Conservation (phyloP, 257 asterid genomes). For the Nicotiana obtusifolia region DNA sequence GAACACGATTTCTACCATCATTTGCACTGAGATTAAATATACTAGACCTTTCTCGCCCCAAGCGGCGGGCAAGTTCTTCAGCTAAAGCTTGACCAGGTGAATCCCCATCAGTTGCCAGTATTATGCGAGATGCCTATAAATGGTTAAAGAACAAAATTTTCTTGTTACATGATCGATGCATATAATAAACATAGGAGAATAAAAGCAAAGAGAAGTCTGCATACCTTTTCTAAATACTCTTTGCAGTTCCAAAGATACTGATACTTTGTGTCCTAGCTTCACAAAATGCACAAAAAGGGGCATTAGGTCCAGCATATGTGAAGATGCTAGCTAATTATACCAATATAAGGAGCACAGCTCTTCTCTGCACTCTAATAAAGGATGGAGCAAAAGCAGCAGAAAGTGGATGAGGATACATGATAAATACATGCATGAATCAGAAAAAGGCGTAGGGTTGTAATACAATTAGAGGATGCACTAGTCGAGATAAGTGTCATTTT, state of each 20-base stretch:
- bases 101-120: conserved; percentile 95
- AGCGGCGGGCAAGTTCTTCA: conserved; percentile 96
- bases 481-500: neutral
- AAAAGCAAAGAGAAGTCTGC: neutral
- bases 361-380: neutral
- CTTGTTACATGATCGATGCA: conserved; percentile 18
- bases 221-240: conserved; percentile 68
- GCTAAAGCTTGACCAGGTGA: conserved; percentile 95
- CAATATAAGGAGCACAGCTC: neutral
- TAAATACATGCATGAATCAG: neutral
- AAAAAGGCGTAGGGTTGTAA: neutral
- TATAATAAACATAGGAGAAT: conserved; percentile 11
- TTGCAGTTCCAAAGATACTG: conserved; percentile 96
- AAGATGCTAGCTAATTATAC: conserved; percentile 3
- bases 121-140: conserved; percentile 85
- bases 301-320: conserved; percentile 34
- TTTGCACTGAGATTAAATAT: neutral
- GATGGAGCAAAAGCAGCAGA: conserved; percentile 11
- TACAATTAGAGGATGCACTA: neutral
- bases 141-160: conserved; percentile 14
- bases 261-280: conserved; percentile 89
- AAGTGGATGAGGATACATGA: neutral
- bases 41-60: conserved; percentile 86
- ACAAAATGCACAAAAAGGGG: conserved; percentile 33
- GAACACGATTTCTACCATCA: neutral